Base-by-base conservation (phyloP, 306 rosid genomes). In the Prosopis cineraria region DNA sequence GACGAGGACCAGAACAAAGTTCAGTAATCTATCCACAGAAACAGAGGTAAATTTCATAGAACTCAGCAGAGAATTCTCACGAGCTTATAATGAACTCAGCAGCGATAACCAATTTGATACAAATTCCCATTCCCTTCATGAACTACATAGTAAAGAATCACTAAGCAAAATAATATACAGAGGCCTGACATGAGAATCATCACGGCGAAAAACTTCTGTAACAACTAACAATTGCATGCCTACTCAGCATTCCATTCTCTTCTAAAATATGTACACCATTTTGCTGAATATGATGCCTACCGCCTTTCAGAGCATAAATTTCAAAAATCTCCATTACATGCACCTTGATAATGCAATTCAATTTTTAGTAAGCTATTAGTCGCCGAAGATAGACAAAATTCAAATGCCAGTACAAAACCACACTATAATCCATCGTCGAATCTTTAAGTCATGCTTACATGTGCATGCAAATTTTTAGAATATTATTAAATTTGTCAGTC, bases 191-290 rank as follows among this genome's bases (percentile, higher is more conserved):
- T 53, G 87, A 63, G 84, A 79, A 85, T 82, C 80, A 84, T 85
- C 83, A 79, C 72, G 72, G 62, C 76, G 86, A 85, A 88, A 39
- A 88, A 79, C 77, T 78, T 78, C 63, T 78, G 64, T 62, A 78
- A 84, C 89, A 80, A 78, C 78, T 62, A 78, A 84, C 89, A 80
- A 78, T 80, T 68, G 84, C 68, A 80, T 79, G 66, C 81, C 58
- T 55, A 47, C 79, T 79, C 82, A 4, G 36, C 39, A 27, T 70
- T 66, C 79, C 53, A 76, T 65, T 52, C 63, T 59, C 74, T 55
- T 20, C 39, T 37, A 80, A 22, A 70, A 33, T 22, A 77, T 47
- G 40, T 63, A 29, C 31, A 39, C 40, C 77, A 60, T 16, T 50
- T 45, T 36, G 34, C 47, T 29, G 16, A 62, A 69, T 55, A 58